Conservation (phyloP, 108 stramenopile genomes). For the Cylindrotheca closterium region DNA sequence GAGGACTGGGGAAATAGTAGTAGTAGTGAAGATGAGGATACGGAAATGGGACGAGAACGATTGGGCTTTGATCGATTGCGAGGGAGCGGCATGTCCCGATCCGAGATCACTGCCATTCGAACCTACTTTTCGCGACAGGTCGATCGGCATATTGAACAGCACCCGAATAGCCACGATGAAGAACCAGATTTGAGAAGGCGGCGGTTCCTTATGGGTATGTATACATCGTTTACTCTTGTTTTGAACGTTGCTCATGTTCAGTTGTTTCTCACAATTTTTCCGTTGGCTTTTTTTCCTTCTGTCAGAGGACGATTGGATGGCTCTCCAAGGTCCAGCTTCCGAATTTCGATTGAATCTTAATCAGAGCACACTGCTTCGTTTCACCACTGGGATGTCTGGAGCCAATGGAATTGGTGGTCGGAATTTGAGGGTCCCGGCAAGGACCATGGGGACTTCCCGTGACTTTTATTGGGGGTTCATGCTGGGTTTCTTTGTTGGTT, state of each 20-base stretch:
- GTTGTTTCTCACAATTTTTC: no score
- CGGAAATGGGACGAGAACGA: constrained; percentile 33
- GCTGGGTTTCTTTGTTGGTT: constrained; percentile 90
- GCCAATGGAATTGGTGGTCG: constrained; percentile 3
- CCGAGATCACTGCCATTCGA: constrained; percentile 72
- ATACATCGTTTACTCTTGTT: no score
- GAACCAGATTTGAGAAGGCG: constrained; percentile 32
- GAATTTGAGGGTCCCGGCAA: background rate
- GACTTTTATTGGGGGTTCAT: constrained; percentile 94
- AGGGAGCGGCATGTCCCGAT: constrained; percentile 48
- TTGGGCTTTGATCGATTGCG: constrained; percentile 85
- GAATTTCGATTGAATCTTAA: constrained; percentile 86
- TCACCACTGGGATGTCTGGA: constrained; percentile 28
- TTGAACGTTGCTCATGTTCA: no score
- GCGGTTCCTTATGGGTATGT: constrained; percentile 16
- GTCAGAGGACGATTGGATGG: constrained; percentile 87
- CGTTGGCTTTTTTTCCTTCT: no score
- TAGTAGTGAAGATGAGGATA: constrained; percentile 15
- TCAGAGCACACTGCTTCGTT: constrained; percentile 40
- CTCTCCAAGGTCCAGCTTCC: constrained; percentile 66
- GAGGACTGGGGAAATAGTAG: constrained; percentile 35
- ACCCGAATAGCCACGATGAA: constrained; percentile 13
- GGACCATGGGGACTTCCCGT: constrained; percentile 67
- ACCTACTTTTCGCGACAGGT: constrained; percentile 75
- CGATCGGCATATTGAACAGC: constrained; percentile 62